These are phyloP conservation scores for Pyrenula massariospora DNA, from an alignment of 495 filamentous ascomycete genomes.

Conservation along the genomic window DNA sequence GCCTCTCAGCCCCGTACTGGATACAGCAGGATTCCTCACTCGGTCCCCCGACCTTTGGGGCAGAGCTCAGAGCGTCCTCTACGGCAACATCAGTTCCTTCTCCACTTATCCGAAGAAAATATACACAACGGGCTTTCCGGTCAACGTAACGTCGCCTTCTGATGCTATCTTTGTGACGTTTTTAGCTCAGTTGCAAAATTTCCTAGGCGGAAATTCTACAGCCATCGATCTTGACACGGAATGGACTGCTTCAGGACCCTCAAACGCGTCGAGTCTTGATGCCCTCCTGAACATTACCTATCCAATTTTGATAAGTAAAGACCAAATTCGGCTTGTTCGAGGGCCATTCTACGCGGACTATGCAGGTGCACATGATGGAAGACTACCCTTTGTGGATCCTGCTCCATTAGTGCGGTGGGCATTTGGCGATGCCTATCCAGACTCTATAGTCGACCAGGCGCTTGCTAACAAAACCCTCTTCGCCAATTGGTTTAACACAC, in stretches of 20 bases:
- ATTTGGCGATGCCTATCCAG: slow-evolving; percentile 33
- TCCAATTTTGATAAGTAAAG: slow-evolving; percentile 34
- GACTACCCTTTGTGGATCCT: slow-evolving; percentile 42
- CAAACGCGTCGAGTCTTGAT: slow-evolving; percentile 12
- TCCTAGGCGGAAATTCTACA: slow-evolving; percentile 21
- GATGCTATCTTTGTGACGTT: slow-evolving; percentile 22
- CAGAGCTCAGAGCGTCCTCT: slow-evolving; percentile 29
- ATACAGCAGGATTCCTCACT: slow-evolving; percentile 36
- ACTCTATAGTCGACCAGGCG: slow-evolving; percentile 22
- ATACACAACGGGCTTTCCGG: slow-evolving; percentile 24
- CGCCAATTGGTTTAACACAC: slow-evolving; percentile 36
- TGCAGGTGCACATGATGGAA: slow-evolving; percentile 29
- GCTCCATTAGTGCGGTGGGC: slow-evolving; percentile 43
- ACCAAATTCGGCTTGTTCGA: slow-evolving; percentile 35
- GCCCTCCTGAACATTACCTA: slow-evolving; percentile 33
- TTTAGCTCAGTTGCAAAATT: slow-evolving; percentile 26
- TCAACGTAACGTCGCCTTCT: slow-evolving; percentile 7
- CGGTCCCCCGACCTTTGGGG: slow-evolving; percentile 35
- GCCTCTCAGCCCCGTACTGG: slow-evolving; percentile 29
- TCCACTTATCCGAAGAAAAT: slow-evolving; percentile 32
- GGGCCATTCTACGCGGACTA: slow-evolving; percentile 42
- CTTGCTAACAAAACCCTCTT: slow-evolving; percentile 37
- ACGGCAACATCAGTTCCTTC: slow-evolving; percentile 28
- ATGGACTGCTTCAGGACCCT: slow-evolving; percentile 28
- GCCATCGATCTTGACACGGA: slow-evolving; percentile 20